Evolutionary conservation across 495 filamentous ascomycete species (phyloP), one percentile per base, ranked within the genome.

Genomic region (Penicillium coffeae): DNA sequence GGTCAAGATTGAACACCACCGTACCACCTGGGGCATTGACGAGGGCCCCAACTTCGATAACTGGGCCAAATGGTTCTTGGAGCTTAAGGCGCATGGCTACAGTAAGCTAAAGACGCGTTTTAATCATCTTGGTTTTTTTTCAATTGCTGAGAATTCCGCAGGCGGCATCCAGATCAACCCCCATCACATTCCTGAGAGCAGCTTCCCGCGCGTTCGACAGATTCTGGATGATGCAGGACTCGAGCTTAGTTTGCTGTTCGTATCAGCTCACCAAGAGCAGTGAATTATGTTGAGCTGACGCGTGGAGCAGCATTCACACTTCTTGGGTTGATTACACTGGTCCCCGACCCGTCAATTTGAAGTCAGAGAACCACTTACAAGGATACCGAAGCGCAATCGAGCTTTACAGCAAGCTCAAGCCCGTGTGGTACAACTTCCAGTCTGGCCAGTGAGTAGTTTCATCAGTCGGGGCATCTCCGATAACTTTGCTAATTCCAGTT

Each of bases 11-110:
- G 42, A 40, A 14, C 56, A 56, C 8, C 53, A 56, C 36, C 50
- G 59, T n/a, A 56, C 59, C 15, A 27, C 36, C 18, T 63, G 59
- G 56, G 59, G 59, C n/a, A 42, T 63, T 42, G 56, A 46, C 9
- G 32, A 47, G 14, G 56, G 59, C n/a, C 15, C 16, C 6, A 52
- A 53, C 42, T 35, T 56, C 34, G 42, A 39, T 15, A 51, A 55
- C 30, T 63, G 59, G 59, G 47, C 47, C 3, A 36, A 50, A 12
- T 54, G 48, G 50, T 59, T 63, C 35, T 48, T 47, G 1, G 35
- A 47, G 2, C 43, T 59, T 18, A 65, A 65, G 33, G 33, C 36
- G 6, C 52, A 63, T n/a, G 59, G 63, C 21, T 65, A 65, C 19
- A 45, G 63, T 65, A 48, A 12, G 45, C 45, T 19, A 8, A n/a